phyloP scores from a whole-genome alignment of 306 rosid species.

The Acacia crassicarpa region DNA sequence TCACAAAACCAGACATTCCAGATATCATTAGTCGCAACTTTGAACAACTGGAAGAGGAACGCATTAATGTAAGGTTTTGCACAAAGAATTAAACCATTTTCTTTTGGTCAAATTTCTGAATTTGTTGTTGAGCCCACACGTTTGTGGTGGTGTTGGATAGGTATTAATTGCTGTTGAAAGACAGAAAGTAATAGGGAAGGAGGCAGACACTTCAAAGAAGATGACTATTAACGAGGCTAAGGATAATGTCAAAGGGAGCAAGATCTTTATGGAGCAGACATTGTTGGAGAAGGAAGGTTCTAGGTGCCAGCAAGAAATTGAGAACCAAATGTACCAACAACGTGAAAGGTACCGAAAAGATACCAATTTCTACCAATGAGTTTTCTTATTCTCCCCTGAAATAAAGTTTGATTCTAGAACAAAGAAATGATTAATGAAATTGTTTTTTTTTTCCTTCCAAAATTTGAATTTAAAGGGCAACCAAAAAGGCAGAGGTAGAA shows the following conservation, averaged over 20 bases:
- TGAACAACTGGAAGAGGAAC: conserved; percentile 92
- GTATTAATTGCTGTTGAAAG: conserved; percentile 87
- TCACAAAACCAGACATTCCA: conserved; percentile 86
- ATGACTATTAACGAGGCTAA: conserved; percentile 97
- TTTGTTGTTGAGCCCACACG: conserved; percentile 13
- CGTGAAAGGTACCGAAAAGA: conserved; percentile 80
- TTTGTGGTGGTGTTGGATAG: conserved; percentile 45
- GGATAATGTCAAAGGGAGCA: conserved; percentile 84
- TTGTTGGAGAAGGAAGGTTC: conserved; percentile 75
- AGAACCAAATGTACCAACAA: conserved; percentile 76
- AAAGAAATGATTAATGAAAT: conserved; percentile 4
- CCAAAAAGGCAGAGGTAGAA: conserved; percentile 65
- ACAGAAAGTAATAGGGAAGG: conserved; percentile 86
- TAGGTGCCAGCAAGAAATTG: conserved; percentile 73
- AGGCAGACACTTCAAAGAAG: conserved; percentile 79
- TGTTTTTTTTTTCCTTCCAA: neutral
- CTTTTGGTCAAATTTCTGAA: neutral
- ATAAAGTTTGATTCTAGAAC: neutral
- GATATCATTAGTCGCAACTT: conserved; percentile 64
- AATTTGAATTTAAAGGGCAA: conserved; percentile 50
- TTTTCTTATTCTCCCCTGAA: neutral
- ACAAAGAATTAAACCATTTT: neutral
- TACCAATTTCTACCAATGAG: conserved; percentile 79
- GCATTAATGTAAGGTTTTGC: conserved; percentile 66
- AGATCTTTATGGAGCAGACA: conserved; percentile 91